Evolutionary conservation across 2,329 filamentous ascomycete genomes (phyloP), one percentile per base, ranked within the genome.

Genomic region (Xylaria sp.): DNA sequence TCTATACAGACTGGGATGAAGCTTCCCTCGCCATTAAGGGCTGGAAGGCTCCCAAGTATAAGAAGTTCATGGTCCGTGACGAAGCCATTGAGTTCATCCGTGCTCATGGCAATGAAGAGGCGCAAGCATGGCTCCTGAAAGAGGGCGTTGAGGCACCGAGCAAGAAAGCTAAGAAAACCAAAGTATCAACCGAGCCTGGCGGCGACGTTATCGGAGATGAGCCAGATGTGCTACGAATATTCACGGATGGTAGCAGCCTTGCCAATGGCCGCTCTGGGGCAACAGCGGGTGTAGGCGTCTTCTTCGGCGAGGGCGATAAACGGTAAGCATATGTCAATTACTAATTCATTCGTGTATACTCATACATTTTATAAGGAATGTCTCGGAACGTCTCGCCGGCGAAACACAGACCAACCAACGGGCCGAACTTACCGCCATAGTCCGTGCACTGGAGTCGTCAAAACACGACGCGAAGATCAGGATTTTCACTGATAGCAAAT

Each of bases 341-440:
- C 78, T 21, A 18, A 16, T 51, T 53, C 5, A 35, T 18, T 23
- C 21, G 23, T 44, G 21, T 60, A 35, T 67, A 53, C 70, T 72
- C 4, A 72, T 35, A 10, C 8, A n/a, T 57, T 4, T 16, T 27
- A 27, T 63, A 44, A 86, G 85, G 71, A 91, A 90, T 77, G 78
- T 97, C 27, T 93, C 92, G 13, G 94, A 97, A 80, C 89, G 90
- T 3, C 87, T 98, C 12, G 81, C 85, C 60, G 93, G 93, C 60
- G 84, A 86, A 18, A 84, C 86, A 10, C 96, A 98, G 81, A 98
- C 96, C 0, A 99, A 99, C 78, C 93, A 98, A 79, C 92, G 96
- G 2, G 96, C 95, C n/a, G 96, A 99, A 82, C 84, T 99, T 67
- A 94, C 92, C 27, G 96, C 94, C 8, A 91, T 98, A 71, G 84